Conservation (phyloP, 2,329 filamentous ascomycete species). For the Exophiala sp. region DNA sequence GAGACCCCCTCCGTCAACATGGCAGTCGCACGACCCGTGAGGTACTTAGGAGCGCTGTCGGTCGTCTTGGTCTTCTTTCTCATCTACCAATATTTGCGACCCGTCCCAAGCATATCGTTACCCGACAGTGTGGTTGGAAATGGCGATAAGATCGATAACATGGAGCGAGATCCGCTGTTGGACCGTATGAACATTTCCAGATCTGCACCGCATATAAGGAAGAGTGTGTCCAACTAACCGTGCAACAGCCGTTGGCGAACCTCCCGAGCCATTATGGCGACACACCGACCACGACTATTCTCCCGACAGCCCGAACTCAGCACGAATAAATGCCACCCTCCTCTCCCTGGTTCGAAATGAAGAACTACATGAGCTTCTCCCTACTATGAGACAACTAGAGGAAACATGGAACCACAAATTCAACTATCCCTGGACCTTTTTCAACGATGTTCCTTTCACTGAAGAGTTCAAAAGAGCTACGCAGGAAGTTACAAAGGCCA, state of each 20-base stretch:
- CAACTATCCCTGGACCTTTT: constrained; percentile 99
- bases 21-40: constrained; percentile 79
- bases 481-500: constrained; percentile 74
- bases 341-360: constrained; percentile 88
- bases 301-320: constrained; percentile 65
- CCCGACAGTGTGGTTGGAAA: constrained; percentile 32
- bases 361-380: constrained; percentile 75
- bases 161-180: constrained; percentile 74
- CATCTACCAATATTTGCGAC: constrained; percentile 63
- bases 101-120: constrained; percentile 42
- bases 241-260: constrained; percentile 68
- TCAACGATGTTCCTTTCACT: constrained; percentile 91
- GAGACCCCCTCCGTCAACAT: constrained; percentile 44
- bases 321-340: constrained; percentile 88
- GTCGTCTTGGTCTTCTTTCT: constrained; percentile 71
- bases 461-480: constrained; percentile 88
- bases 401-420: constrained; percentile 97
- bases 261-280: constrained; percentile 67
- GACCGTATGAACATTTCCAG: constrained; percentile 59
- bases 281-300: constrained; percentile 70
- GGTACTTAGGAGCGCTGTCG: constrained; percentile 67
- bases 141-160: constrained; percentile 46
- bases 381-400: constrained; percentile 87
- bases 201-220: background rate
- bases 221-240: constrained; percentile 6